Conservation (phyloP, 2,329 filamentous ascomycete species). For the Magnaporthales sp. region DNA sequence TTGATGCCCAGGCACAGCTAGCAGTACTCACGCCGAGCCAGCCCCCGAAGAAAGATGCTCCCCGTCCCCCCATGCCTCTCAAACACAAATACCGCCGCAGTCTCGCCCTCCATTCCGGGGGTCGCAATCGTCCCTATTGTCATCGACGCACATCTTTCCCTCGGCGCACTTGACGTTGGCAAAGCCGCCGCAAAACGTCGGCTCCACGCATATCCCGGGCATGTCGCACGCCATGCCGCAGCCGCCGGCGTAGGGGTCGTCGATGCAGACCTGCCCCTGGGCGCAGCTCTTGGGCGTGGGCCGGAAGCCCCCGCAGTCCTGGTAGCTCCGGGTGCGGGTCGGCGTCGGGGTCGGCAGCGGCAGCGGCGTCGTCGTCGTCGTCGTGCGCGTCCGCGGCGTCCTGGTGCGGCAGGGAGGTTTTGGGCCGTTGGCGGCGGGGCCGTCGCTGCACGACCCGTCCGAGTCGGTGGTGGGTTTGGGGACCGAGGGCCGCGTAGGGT, state of each 20-base stretch:
- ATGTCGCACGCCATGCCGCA: constrained; percentile 15
- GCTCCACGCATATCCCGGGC: constrained; percentile 17
- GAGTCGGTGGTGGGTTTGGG: not conserved
- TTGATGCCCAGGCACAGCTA: not conserved
- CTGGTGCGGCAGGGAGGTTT: not conserved
- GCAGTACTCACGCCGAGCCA: too few species aligned
- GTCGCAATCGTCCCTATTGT: constrained; percentile 32
- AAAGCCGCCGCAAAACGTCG: constrained; percentile 28
- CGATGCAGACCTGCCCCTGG: constrained; percentile 15
- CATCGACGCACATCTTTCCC: constrained; percentile 29
- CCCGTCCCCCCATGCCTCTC: not conserved
- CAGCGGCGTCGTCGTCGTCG: not conserved
- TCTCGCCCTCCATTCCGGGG: constrained; percentile 27
- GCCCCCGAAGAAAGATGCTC: too few species aligned
- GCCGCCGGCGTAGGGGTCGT: constrained; percentile 12
- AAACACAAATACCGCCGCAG: constrained; percentile 31
- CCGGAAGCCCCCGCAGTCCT: constrained; percentile 17
- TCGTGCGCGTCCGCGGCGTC: not conserved
- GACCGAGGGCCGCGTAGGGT: not conserved
- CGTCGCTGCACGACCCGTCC: not conserved
- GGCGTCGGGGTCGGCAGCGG: not conserved
- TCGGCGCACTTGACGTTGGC: constrained; percentile 22
- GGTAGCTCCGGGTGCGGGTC: constrained; percentile 9
- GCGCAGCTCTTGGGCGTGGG: constrained; percentile 11
- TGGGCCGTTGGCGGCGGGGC: not conserved